Evolutionary conservation across 495 filamentous ascomycete genomes (phyloP).

Genomic region (Hyphodiscus hymeniophilus): DNA sequence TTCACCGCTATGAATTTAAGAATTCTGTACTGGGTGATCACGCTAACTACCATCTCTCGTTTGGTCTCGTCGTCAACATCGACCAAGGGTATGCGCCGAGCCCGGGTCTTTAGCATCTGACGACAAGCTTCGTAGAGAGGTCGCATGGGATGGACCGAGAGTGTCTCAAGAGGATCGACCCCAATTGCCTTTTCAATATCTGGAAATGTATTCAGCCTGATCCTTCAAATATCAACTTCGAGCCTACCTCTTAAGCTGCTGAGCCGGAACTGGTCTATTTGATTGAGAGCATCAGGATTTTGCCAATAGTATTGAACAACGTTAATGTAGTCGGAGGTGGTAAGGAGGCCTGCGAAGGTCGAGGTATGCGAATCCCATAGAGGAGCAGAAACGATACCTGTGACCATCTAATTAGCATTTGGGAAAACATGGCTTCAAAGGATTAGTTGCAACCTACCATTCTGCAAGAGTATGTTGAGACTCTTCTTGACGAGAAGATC

Average conservation of each 20-base stretch:
- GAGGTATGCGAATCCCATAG: conserved; percentile 95
- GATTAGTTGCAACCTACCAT: conserved; percentile 49
- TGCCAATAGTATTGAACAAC: conserved; percentile 99
- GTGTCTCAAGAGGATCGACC: conserved; percentile 85
- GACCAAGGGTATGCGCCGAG: conserved; percentile 87
- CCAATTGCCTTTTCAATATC: conserved; percentile 93
- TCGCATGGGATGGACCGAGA: conserved; percentile 81
- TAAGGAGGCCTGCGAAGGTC: conserved; percentile 88
- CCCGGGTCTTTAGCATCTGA: conserved; percentile 86
- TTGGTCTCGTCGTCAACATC: conserved; percentile 93
- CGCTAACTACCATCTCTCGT: conserved; percentile 86
- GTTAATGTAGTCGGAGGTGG: conserved; percentile 96
- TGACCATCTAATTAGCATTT: conserved; percentile 3
- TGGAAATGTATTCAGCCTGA: conserved; percentile 28
- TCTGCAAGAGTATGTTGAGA: conserved; percentile 91
- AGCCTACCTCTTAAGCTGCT: conserved; percentile 79
- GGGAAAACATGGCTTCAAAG: neutral
- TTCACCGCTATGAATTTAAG: conserved; percentile 99
- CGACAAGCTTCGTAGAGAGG: conserved; percentile 94
- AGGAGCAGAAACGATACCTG: conserved; percentile 96
- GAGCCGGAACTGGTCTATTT: conserved; percentile 90
- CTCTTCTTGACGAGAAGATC: conserved; percentile 94
- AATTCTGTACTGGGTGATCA: conserved; percentile 96
- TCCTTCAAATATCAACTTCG: neutral
- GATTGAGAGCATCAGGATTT: conserved; percentile 78